These are phyloP conservation scores for Trichoderma afroharzianum DNA, from an alignment of 2,329 filamentous ascomycete species.

Conservation along the genomic window DNA sequence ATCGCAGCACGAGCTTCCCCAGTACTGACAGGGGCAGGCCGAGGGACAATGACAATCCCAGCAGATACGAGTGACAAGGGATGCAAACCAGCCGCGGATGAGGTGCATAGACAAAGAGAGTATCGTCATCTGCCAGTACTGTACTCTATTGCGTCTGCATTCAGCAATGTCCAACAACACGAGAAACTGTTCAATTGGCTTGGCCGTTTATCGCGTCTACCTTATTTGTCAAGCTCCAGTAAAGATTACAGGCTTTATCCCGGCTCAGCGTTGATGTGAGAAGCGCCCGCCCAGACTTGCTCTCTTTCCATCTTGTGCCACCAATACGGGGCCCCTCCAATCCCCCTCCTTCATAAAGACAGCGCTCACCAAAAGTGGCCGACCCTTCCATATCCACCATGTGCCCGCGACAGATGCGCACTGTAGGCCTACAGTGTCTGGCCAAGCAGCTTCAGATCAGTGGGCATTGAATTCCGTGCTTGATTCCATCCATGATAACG, in stretches of 20 bases:
- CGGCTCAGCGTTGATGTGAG: neutral
- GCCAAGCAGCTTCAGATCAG: neutral
- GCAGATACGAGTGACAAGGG: neutral
- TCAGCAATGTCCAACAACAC: neutral
- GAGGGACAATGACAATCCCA: neutral
- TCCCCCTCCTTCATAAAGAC: conserved; percentile 16
- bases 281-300: neutral
- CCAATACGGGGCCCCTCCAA: neutral
- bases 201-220: neutral
- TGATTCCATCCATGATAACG: neutral
- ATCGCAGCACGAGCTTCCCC: conserved; percentile 10
- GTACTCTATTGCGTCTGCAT: neutral
- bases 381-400: conserved; percentile 14
- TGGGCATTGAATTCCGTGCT: neutral
- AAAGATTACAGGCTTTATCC: conserved; percentile 1
- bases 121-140: neutral
- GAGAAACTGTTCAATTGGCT: neutral
- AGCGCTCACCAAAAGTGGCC: conserved; percentile 11
- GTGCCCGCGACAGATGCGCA: conserved; percentile 16
- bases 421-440: conserved; percentile 1
- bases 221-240: neutral
- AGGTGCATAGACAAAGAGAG: neutral
- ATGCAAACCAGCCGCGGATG: neutral
- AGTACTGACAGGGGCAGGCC: neutral
- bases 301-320: neutral